Conservation (phyloP, 2,329 filamentous ascomycete genomes). For the Ophiostoma ulmi region DNA sequence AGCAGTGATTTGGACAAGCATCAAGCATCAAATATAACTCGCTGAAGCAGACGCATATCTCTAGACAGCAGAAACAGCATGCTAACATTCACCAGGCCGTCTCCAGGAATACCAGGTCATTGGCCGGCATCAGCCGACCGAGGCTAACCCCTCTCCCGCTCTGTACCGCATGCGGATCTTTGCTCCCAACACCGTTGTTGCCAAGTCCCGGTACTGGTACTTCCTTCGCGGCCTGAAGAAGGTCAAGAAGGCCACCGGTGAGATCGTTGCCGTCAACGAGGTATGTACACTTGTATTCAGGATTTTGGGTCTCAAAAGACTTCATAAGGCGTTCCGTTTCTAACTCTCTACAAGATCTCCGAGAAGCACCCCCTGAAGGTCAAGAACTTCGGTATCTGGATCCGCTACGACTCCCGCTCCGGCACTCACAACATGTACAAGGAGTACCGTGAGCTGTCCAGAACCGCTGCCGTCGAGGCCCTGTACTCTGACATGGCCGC, state of each 20-base stretch:
- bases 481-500: constrained; percentile 99
- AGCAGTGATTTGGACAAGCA: background rate
- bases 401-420: constrained; percentile 99
- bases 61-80: background rate
- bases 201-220: constrained; percentile 99
- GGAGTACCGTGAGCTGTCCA: constrained; percentile 99
- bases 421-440: constrained; percentile 99
- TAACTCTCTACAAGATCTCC: constrained; percentile 60
- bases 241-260: constrained; percentile 99
- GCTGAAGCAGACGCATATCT: background rate
- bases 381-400: constrained; percentile 99
- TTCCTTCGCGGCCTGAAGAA: constrained; percentile 98
- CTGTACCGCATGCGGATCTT: constrained; percentile 99
- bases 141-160: constrained; percentile 94
- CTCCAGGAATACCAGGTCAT: constrained; percentile 99
- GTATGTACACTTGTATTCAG: constrained; percentile 49
- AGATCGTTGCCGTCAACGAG: constrained; percentile 96
- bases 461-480: constrained; percentile 89
- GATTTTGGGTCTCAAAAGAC: background rate
- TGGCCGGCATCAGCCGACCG: constrained; percentile 96
- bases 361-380: constrained; percentile 99
- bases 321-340: no score
- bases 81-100: constrained; percentile 64
- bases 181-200: constrained; percentile 93
- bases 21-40: background rate